Evolutionary conservation across 106 monocot species (phyloP).

Genomic region (Amphibolis antarctica): DNA sequence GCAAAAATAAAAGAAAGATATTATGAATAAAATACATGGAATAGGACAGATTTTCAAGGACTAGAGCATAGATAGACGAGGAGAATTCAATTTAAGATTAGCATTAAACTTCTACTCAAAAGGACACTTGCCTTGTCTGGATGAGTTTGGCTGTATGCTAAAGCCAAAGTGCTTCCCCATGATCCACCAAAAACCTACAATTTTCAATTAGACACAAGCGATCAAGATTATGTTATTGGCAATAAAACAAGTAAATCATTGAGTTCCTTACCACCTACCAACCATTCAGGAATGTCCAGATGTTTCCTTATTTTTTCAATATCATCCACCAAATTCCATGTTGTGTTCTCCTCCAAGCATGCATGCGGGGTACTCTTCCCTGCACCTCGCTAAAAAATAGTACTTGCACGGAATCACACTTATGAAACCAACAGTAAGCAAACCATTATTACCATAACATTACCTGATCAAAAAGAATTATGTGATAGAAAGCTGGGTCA

Average conservation of each 20-base stretch:
- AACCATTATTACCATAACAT: background rate
- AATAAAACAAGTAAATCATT: background rate
- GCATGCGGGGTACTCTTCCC: slow-evolving; percentile 98
- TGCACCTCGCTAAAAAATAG: slow-evolving; percentile 63
- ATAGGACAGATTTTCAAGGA: too few relatives aligned
- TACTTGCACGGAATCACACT: background rate
- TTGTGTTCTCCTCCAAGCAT: slow-evolving; percentile 93
- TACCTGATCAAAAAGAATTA: slow-evolving; percentile 95
- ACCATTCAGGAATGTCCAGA: slow-evolving; percentile 92
- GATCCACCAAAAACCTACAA: slow-evolving; percentile 98
- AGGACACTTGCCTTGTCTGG: slow-evolving; percentile 66
- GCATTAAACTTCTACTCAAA: background rate
- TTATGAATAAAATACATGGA: background rate
- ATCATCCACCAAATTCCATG: slow-evolving; percentile 92
- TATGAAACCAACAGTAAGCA: slow-evolving; percentile 1
- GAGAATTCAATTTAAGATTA: too few relatives aligned
- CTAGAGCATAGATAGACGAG: too few relatives aligned
- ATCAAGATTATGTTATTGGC: background rate
- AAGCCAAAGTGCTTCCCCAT: slow-evolving; percentile 96
- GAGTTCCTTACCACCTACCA: too few relatives aligned
- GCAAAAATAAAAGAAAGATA: slow-evolving; percentile 10
- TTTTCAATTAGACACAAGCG: background rate
- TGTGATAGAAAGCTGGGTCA: slow-evolving; percentile 90
- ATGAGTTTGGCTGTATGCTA: slow-evolving; percentile 80
- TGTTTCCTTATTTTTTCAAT: slow-evolving; percentile 86